Evolutionary conservation across 2,329 filamentous ascomycete genomes (phyloP), one percentile per base, ranked within the genome.

Genomic region (Aspergillus fischeri): DNA sequence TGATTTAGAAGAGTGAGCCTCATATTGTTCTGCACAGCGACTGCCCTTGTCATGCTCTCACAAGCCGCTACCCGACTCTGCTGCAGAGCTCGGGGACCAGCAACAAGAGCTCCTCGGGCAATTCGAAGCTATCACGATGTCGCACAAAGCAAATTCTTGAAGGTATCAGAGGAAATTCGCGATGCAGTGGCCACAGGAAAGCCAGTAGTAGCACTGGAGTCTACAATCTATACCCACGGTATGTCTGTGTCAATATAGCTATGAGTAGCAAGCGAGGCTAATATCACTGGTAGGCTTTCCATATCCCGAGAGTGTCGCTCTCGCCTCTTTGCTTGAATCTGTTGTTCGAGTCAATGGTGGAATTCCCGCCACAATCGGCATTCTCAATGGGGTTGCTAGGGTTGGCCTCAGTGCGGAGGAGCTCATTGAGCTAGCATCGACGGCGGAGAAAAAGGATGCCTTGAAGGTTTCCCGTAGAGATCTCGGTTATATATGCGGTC

Each of bases 151-250:
- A 73, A 75, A 69, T 75, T 91, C 59, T 81, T 95, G 56, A 83
- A 81, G 53, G 80, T 96, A 45, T 92, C 91, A 1, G 88, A 93
- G 52, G 93, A 97, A 74, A 88, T 99, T 11, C 79, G 81, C 53
- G 86, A 91, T 70, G 93, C 92, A 42, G 74, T 97, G 50, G 80
- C 84, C 45, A 83, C 85, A 11, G 86, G 87, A 56, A 87, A 86
- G 67, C 93, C 94, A 0, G 87, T 99, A 3, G 92, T 99, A 10
- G 94, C 93, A 17, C 82, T 99, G 4, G 94, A 99, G 75, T 92
- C 91, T 1, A 96, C 94, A 4, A 97, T 99, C 65, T 97, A 99
- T 75, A 99, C 94, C 1, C 94, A 99, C 76, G 92, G 92, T 80
- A 74, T 53, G 67, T 55, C 32, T 38, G 14, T 7, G 32, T 2